Conservation (phyloP, 139 green algal genomes). For the Chlorella sp. region DNA sequence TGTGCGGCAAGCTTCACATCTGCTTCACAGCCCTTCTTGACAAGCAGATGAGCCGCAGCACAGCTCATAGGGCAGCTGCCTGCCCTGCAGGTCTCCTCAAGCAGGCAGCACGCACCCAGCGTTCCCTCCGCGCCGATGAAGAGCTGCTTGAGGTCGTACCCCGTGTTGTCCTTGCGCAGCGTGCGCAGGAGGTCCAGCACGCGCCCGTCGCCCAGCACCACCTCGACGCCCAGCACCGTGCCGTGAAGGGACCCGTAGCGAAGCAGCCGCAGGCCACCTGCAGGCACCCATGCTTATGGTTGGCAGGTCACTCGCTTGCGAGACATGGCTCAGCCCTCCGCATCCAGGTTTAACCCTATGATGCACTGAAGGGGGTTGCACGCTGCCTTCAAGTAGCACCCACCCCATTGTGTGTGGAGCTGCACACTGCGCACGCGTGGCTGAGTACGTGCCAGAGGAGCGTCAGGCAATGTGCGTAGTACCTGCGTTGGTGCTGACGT, state of each 20-base stretch:
- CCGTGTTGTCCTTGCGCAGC: slow-evolving; percentile 97
- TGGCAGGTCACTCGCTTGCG: too few relatives aligned
- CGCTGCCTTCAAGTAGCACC: neutral
- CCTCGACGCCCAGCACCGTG: slow-evolving; percentile 88
- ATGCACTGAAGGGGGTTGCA: neutral
- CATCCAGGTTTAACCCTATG: neutral
- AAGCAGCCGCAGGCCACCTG: slow-evolving; percentile 78
- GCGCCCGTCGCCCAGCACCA: slow-evolving; percentile 79
- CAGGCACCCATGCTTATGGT: too few relatives aligned
- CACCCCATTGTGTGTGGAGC: neutral
- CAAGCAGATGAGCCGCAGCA: neutral
- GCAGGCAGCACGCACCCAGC: slow-evolving; percentile 56
- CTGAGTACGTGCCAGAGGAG: too few relatives aligned
- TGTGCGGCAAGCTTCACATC: neutral
- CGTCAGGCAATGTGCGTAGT: neutral
- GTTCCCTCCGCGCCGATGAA: slow-evolving; percentile 97
- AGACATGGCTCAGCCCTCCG: neutral
- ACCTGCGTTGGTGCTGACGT: slow-evolving; percentile 96
- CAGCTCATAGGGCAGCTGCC: neutral
- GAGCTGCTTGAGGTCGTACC: slow-evolving; percentile 97
- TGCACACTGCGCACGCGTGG: neutral
- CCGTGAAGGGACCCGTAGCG: slow-evolving; percentile 92
- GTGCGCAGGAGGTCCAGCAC: slow-evolving; percentile 79
- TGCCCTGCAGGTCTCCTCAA: neutral
- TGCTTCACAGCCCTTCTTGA: neutral